Evolutionary conservation across 495 filamentous ascomycete species (phyloP).

Genomic region (Stereocaulon alpinum): DNA sequence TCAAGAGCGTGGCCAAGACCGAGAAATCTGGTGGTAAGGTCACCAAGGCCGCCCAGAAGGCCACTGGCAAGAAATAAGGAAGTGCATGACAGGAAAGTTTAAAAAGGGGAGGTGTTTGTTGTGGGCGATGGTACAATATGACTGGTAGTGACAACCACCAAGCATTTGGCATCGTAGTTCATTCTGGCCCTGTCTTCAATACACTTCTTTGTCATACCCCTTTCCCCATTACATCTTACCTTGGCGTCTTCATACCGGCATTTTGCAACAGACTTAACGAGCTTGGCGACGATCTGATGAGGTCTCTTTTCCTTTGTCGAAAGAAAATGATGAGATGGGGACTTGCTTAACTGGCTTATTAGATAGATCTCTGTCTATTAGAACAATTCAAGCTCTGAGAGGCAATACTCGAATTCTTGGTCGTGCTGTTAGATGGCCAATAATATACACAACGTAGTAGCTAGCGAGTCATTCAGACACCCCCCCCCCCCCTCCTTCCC

Average conservation of each 20-base stretch:
- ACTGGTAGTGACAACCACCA: slow-evolving; percentile 16
- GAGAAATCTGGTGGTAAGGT: slow-evolving; percentile 61
- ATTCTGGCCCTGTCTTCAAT: slow-evolving; percentile 26
- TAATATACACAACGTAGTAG: no score
- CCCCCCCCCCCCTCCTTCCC: no score
- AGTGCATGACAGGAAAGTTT: slow-evolving; percentile 15
- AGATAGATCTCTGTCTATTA: slow-evolving; percentile 16
- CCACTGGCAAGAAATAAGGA: slow-evolving; percentile 52
- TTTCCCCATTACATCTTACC: slow-evolving; percentile 9
- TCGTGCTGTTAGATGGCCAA: background rate
- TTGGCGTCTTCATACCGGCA: slow-evolving; percentile 9
- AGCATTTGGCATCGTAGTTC: slow-evolving; percentile 25
- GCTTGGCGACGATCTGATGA: slow-evolving; percentile 7
- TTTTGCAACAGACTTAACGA: slow-evolving; percentile 6
- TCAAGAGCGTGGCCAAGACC: slow-evolving; percentile 72
- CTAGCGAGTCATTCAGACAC: no score
- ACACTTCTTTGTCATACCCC: slow-evolving; percentile 20
- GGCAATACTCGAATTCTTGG: background rate
- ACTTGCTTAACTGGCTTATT: slow-evolving; percentile 10
- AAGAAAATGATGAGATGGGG: slow-evolving; percentile 8
- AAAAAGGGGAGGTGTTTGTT: slow-evolving; percentile 19
- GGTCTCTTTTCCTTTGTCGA: slow-evolving; percentile 1
- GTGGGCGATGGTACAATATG: slow-evolving; percentile 23
- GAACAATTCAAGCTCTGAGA: slow-evolving; percentile 15
- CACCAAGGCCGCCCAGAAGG: slow-evolving; percentile 56